These are phyloP conservation scores for Aspergillus neoniger DNA, from an alignment of 2,329 filamentous ascomycete species.

Conservation along the genomic window DNA sequence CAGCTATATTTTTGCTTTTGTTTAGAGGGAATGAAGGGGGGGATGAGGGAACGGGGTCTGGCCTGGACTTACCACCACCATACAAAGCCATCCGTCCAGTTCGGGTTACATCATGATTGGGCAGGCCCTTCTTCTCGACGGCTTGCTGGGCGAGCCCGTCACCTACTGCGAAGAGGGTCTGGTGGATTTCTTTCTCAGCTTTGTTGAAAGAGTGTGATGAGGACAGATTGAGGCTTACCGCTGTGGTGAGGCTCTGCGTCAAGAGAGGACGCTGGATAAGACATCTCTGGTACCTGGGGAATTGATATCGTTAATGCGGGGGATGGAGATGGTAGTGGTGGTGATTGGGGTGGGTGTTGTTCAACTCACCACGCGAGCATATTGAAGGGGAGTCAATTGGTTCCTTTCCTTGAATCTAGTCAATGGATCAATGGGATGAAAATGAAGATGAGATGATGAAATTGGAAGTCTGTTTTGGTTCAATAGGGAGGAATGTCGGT, in stretches of 20 bases:
- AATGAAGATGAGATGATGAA: not conserved
- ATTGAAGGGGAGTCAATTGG: not conserved
- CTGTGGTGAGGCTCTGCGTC: constrained; percentile 21
- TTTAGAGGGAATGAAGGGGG: not conserved
- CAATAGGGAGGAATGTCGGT: not conserved
- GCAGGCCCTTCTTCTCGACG: constrained; percentile 16
- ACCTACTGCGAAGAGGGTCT: constrained; percentile 18
- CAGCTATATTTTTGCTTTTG: constrained; percentile 1
- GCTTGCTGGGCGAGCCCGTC: constrained; percentile 20
- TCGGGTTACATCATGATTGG: constrained; percentile 14
- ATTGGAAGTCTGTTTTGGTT: not conserved
- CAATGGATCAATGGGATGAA: not conserved
- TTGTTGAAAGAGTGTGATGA: not conserved
- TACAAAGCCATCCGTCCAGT: constrained; percentile 15
- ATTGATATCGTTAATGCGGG: not conserved
- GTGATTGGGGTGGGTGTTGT: not conserved
- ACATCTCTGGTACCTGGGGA: constrained; percentile 18
- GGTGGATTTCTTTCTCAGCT: not conserved
- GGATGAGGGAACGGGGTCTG: not conserved
- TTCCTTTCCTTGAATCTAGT: not conserved
- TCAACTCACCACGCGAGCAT: not conserved
- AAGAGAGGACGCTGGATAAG: constrained; percentile 17
- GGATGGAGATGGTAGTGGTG: too few species aligned
- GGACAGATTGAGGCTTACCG: constrained; percentile 7
- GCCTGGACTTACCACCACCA: constrained; percentile 15